Conservation (phyloP, 495 filamentous ascomycete species). For the Hypoxylon trugodes region DNA sequence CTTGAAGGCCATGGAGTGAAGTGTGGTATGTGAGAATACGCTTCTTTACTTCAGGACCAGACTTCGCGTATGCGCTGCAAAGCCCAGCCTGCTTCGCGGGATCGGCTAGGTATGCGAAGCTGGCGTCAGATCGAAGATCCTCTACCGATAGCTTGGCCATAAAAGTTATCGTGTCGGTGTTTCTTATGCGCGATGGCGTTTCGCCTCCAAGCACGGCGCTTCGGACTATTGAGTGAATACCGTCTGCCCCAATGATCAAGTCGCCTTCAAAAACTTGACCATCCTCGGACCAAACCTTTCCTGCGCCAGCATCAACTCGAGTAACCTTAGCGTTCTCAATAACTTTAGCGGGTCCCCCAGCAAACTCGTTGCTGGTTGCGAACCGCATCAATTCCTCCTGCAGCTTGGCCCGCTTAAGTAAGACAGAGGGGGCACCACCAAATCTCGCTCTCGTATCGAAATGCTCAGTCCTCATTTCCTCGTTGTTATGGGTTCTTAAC, state of each 20-base stretch:
- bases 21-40: constrained; percentile 39
- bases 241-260: constrained; percentile 42
- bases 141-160: constrained; percentile 40
- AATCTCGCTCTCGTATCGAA: constrained; percentile 38
- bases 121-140: constrained; percentile 25
- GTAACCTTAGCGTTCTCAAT: constrained; percentile 34
- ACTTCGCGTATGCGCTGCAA: constrained; percentile 17
- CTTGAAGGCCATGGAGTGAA: constrained; percentile 32
- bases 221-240: constrained; percentile 39
- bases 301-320: constrained; percentile 32
- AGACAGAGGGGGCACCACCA: constrained; percentile 35
- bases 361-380: constrained; percentile 33
- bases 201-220: constrained; percentile 34
- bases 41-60: constrained; percentile 17
- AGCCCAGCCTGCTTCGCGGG: constrained; percentile 36
- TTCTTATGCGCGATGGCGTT: constrained; percentile 11
- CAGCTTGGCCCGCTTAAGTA: constrained; percentile 36
- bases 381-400: constrained; percentile 40
- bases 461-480: constrained; percentile 34
- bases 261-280: constrained; percentile 39
- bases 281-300: constrained; percentile 40
- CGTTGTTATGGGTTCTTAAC: constrained; percentile 30
- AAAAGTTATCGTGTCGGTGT: constrained; percentile 30
- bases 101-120: constrained; percentile 32
- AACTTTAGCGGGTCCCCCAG: constrained; percentile 35